Evolutionary conservation across 2,329 filamentous ascomycete species (phyloP), one percentile per base, ranked within the genome.

Genomic region (Colletotrichum sojae): DNA sequence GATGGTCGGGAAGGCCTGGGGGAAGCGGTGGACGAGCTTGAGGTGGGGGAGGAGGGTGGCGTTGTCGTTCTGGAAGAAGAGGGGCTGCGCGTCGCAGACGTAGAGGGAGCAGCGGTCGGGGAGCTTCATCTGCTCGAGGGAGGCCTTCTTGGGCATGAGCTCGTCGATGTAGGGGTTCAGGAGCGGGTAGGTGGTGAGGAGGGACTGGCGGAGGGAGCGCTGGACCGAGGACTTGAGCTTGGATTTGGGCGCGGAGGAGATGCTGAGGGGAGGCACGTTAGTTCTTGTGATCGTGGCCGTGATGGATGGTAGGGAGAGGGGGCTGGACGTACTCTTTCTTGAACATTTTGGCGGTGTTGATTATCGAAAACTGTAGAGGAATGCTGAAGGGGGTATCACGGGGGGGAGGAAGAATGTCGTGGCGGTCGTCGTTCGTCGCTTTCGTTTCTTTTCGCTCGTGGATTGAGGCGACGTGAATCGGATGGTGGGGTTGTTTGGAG

Each of bases 181-280:
- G 59, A 93, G 89, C 3, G 96, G 96, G 83, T 97, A 98, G 61
- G 92, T 92, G 68, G 94, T 87, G 72, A 96, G 85, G 73, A 98
- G 89, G 77, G 93, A 93, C 76, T 91, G 87, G 75, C 96, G 93
- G 75, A 99, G 91, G 72, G 86, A 89, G 77, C 96, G 93, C 85
- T 98, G 95, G 65, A 94, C 94, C 25, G 94, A 97, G 73, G 95
- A 98, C 84, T 98, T 99, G 82, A 98, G 94, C 86, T 98, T 98
- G 75, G 94, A 94, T 84, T 96, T 97, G 65, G 93, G 91, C 73
- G 92, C 90, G 27, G 91, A 84, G 76, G 90, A 85, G 79, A 97
- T 90, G 73, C 93, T 95, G 76, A 67, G 20, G 40, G 36, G 27
- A 9, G 76, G 73, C 56, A 12, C 55, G 56, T 71, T 70, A 70